These are phyloP conservation scores for Trametes versicolor DNA, from an alignment of 1,284 basidiomycete genomes.

Conservation along the genomic window DNA sequence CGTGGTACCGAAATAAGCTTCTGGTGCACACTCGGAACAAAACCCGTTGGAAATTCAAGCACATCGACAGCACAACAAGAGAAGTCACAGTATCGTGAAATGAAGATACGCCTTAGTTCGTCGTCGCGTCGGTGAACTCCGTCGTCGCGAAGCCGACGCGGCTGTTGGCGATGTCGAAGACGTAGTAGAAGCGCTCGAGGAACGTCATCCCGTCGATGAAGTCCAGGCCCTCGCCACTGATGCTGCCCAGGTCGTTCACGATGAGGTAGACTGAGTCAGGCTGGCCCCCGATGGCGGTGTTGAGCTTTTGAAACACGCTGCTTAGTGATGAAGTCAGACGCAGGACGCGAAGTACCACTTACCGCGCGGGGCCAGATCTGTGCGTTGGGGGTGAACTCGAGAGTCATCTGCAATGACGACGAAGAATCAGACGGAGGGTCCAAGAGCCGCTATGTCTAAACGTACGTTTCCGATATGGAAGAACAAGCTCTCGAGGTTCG, in stretches of 20 bases:
- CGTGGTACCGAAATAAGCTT: too few relatives aligned
- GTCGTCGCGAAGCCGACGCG: constrained; percentile 58
- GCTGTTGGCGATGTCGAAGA: constrained; percentile 64
- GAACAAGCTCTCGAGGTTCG: constrained; percentile 59
- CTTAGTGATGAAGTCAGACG: constrained; percentile 33
- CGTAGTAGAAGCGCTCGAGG: constrained; percentile 72
- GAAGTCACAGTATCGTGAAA: not conserved
- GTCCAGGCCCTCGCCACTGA: constrained; percentile 41
- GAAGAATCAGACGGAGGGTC: too few relatives aligned
- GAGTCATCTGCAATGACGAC: constrained; percentile 35
- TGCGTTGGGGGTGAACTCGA: constrained; percentile 59
- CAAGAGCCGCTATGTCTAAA: not conserved
- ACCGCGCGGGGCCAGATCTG: constrained; percentile 58
- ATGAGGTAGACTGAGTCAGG: constrained; percentile 42
- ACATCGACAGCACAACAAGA: not conserved
- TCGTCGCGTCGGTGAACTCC: constrained; percentile 48
- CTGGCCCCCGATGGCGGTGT: constrained; percentile 42
- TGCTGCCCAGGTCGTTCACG: constrained; percentile 38
- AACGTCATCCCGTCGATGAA: constrained; percentile 47
- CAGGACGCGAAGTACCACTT: not conserved
- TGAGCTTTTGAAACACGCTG: constrained; percentile 41
- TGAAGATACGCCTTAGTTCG: constrained; percentile 43
- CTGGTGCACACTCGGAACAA: not conserved
- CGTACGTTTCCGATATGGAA: constrained; percentile 56
- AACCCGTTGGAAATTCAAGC: too few relatives aligned